Evolutionary conservation across 164 flowering plant species (phyloP), one percentile per base, ranked within the genome.

Genomic region (Vitis cinerea): DNA sequence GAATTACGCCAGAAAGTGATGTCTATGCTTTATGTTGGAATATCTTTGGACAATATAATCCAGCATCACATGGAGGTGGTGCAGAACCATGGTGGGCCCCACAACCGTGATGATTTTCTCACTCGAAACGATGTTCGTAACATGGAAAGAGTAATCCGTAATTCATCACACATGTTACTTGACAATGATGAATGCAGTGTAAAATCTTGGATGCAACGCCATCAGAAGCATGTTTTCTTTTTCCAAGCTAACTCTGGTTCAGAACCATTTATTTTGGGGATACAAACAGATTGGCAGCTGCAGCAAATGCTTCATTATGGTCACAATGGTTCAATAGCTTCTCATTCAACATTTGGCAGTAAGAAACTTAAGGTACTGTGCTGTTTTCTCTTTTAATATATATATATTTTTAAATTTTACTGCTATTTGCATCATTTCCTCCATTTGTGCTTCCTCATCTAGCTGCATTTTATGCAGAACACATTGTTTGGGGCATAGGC

Each of bases 231-330:
- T 70, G 81, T 82, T 48, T 79, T 83, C 69, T 77, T 72, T 71
- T 83, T 76, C 70, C 79, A 79, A 56, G 86, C 78, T 37, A 53
- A 4, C 30, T 74, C 83, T 65, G 71, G 61, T 57, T 60, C 80
- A 49, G 84, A 84, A 53, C 65, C 81, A 27, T 77, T 84, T 74
- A 50, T 83, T 59, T 65, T 86, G 63, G 87, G 87, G 9, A 73
- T 86, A 61, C 90, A 86, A 76, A 81, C 87, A 53, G 87, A 86
- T 63, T 86, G 90, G 90, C 90, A 86, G 82, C 71, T 86, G 73
- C 87, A 86, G 62, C 86, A 86, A 72, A 81, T 84, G 86, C 73
- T 82, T n/a, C 84, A 64, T 67, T 81, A 69, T 75, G 90, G 90
- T 19, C 80, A 80, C 54, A 77, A 80, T 59, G 78, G 84, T 56